These are phyloP conservation scores for Polymyxa betae DNA, from an alignment of 208 protist genomes.

Conservation along the genomic window DNA sequence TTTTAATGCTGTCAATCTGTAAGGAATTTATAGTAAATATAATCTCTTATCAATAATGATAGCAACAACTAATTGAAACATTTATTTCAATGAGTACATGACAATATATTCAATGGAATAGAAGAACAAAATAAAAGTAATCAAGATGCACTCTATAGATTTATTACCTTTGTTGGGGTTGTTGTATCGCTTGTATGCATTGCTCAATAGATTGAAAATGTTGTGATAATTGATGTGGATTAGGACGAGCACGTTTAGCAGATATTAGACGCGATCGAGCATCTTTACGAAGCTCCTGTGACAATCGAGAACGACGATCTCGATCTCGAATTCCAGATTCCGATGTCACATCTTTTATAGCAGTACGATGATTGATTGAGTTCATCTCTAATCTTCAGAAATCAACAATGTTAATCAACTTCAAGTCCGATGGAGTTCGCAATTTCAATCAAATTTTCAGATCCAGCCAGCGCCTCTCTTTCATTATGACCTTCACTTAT, in stretches of 20 bases:
- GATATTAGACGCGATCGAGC: background rate
- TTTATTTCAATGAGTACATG: too few species aligned
- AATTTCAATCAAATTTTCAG: too few species aligned
- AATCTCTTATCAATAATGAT: background rate
- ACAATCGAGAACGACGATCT: background rate
- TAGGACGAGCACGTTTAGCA: constrained; percentile 21
- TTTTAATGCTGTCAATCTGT: background rate
- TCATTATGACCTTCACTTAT: too few species aligned
- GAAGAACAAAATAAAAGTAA: too few species aligned
- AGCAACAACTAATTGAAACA: background rate
- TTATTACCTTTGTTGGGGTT: constrained; percentile 10
- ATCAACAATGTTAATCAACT: too few species aligned
- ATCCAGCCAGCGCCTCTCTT: too few species aligned
- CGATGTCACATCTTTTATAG: background rate
- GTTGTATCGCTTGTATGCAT: background rate
- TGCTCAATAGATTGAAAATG: background rate
- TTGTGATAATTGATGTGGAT: background rate
- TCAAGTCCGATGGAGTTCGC: too few species aligned
- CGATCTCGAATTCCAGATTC: background rate
- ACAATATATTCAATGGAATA: too few species aligned
- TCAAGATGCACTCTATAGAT: too few species aligned
- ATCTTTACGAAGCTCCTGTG: background rate
- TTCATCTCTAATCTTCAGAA: too few species aligned
- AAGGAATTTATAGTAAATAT: background rate
- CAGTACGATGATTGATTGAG: background rate